Evolutionary conservation across 164 flowering plant genomes (phyloP).

Genomic region (Vitis labrusca): DNA sequence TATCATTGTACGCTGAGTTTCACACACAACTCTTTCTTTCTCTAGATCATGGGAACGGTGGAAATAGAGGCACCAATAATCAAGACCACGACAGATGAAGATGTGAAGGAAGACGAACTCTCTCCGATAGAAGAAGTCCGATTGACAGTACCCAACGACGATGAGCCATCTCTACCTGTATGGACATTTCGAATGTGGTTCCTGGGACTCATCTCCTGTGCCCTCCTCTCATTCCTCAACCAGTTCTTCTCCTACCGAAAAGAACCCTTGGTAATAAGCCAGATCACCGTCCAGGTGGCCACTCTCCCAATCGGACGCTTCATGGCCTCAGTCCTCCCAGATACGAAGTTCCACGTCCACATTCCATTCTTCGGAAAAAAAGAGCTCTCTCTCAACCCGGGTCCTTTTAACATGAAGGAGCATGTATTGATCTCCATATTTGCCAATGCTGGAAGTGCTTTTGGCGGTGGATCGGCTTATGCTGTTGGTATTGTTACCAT

Average conservation of each 20-base stretch:
- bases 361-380: constrained; percentile 30
- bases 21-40: too few relatives aligned
- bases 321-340: constrained; percentile 49
- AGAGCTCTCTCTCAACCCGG: constrained; percentile 58
- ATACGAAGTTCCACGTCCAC: constrained; percentile 26
- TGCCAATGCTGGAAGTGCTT: constrained; percentile 63
- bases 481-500: constrained; percentile 57
- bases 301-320: constrained; percentile 52
- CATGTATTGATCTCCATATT: constrained; percentile 70
- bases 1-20: too few relatives aligned
- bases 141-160: constrained; percentile 39
- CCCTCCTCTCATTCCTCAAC: constrained; percentile 53
- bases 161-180: constrained; percentile 56
- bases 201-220: constrained; percentile 51
- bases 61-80: neutral
- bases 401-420: constrained; percentile 70
- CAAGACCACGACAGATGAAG: neutral
- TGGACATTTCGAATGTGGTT: constrained; percentile 72
- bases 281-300: constrained; percentile 55
- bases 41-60: neutral
- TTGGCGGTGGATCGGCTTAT: constrained; percentile 62
- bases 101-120: constrained; percentile 12
- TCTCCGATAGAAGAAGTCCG: constrained; percentile 57
- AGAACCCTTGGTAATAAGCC: constrained; percentile 42
- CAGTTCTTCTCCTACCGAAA: constrained; percentile 52